Evolutionary conservation across 306 rosid genomes (phyloP).

Genomic region (Mucuna pruriens): DNA sequence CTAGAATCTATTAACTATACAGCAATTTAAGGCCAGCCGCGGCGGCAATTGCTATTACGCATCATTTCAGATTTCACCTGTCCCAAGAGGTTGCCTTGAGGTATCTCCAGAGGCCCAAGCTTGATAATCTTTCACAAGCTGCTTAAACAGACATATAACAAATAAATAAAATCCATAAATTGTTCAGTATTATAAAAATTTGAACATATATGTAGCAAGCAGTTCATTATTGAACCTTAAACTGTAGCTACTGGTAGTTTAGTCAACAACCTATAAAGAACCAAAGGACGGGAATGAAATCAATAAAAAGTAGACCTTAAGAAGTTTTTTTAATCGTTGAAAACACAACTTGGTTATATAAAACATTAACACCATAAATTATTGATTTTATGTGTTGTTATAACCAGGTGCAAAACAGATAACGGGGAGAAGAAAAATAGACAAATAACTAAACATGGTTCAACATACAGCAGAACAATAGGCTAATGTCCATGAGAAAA

Average conservation of each 20-base stretch:
- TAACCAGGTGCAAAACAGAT: not conserved
- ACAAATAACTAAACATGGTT: not conserved
- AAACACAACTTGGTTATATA: not conserved
- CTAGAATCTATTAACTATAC: slow-evolving; percentile 27
- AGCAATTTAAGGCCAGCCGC: slow-evolving; percentile 26
- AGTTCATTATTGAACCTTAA: not conserved
- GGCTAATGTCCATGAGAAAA: not conserved
- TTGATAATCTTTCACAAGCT: slow-evolving; percentile 94
- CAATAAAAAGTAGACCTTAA: not conserved
- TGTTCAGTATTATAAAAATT: slow-evolving; percentile 4
- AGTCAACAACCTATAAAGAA: not conserved
- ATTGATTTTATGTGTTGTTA: not conserved
- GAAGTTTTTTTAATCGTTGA: not conserved
- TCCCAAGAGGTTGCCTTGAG: slow-evolving; percentile 69
- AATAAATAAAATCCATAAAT: slow-evolving; percentile 1
- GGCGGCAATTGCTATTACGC: slow-evolving; percentile 15
- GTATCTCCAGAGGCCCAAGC: slow-evolving; percentile 82
- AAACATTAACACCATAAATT: not conserved
- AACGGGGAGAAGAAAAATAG: not conserved
- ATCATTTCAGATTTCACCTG: slow-evolving; percentile 50
- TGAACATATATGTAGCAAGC: slow-evolving; percentile 15
- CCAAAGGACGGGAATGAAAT: slow-evolving; percentile 1
- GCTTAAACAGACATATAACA: slow-evolving; percentile 36
- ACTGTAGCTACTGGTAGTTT: not conserved
- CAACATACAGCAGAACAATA: not conserved